These are phyloP conservation scores for Pseudogymnoascus sp. DNA, from an alignment of 2,329 filamentous ascomycete genomes.

Conservation along the genomic window DNA sequence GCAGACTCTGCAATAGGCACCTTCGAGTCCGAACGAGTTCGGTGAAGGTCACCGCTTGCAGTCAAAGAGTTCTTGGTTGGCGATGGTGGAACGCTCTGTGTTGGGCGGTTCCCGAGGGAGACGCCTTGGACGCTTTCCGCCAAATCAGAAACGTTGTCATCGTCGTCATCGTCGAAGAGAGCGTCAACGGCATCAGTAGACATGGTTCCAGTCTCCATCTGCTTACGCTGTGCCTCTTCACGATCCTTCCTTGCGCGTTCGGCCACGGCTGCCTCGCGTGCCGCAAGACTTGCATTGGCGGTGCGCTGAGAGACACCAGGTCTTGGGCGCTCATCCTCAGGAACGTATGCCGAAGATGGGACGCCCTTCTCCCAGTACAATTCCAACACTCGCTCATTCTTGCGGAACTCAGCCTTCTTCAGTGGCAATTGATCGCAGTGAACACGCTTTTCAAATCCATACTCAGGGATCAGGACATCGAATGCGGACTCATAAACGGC, in stretches of 20 bases:
- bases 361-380: constrained; percentile 99
- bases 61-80: constrained; percentile 67
- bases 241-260: constrained; percentile 75
- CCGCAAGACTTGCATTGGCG: constrained; percentile 65
- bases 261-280: constrained; percentile 72
- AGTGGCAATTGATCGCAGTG: constrained; percentile 96
- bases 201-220: constrained; percentile 90
- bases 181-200: constrained; percentile 89
- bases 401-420: constrained; percentile 98
- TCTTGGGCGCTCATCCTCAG: constrained; percentile 93
- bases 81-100: constrained; percentile 90
- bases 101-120: constrained; percentile 79
- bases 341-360: constrained; percentile 88
- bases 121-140: constrained; percentile 90
- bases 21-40: constrained; percentile 90
- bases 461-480: constrained; percentile 95
- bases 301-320: constrained; percentile 64
- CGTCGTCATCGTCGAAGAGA: constrained; percentile 90
- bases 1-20: constrained; percentile 69
- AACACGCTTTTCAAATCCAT: constrained; percentile 97
- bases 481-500: constrained; percentile 98
- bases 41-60: constrained; percentile 62
- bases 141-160: constrained; percentile 71
- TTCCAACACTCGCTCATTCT: constrained; percentile 88
- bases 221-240: constrained; percentile 84